phyloP scores from a whole-genome alignment of 1,284 basidiomycete genomes.

The Sphaerobolus stellatus region DNA sequence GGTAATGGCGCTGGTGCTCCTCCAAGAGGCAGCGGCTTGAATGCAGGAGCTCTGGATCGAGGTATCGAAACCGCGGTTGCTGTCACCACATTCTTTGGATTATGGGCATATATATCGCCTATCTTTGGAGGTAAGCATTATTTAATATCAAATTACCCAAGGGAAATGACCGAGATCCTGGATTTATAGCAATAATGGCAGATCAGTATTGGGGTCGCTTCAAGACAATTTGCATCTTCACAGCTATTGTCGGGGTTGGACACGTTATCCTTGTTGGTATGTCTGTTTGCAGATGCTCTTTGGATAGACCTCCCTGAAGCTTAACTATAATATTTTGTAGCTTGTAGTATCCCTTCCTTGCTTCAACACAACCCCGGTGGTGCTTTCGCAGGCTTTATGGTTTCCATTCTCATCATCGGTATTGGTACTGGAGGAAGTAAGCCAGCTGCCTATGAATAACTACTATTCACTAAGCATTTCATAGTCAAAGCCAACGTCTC shows the following conservation, averaged over 20 bases:
- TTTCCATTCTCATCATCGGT: slow-evolving; percentile 33
- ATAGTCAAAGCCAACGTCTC: slow-evolving; percentile 33
- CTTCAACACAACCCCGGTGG: slow-evolving; percentile 22
- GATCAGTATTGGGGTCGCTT: slow-evolving; percentile 74
- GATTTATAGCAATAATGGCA: slow-evolving; percentile 50
- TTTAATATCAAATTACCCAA: not conserved
- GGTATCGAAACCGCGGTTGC: slow-evolving; percentile 66
- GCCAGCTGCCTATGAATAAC: not conserved
- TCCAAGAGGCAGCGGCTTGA: slow-evolving; percentile 60
- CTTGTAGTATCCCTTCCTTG: slow-evolving; percentile 13
- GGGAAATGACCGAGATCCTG: not conserved
- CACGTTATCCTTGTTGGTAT: slow-evolving; percentile 12
- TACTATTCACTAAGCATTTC: not conserved
- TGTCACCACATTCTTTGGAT: slow-evolving; percentile 45
- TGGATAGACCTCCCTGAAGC: not conserved
- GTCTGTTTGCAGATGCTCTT: not conserved
- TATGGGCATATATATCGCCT: slow-evolving; percentile 59
- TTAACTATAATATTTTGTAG: not conserved
- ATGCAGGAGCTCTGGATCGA: slow-evolving; percentile 62
- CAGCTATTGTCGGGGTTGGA: slow-evolving; percentile 26
- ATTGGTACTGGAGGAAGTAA: slow-evolving; percentile 38
- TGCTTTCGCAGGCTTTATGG: slow-evolving; percentile 38
- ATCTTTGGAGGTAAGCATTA: slow-evolving; percentile 50
- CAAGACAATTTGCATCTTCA: slow-evolving; percentile 62
- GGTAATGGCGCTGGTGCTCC: slow-evolving; percentile 74